phyloP scores from a whole-genome alignment of 2,329 filamentous ascomycete species.

The Talaromyces sp. region DNA sequence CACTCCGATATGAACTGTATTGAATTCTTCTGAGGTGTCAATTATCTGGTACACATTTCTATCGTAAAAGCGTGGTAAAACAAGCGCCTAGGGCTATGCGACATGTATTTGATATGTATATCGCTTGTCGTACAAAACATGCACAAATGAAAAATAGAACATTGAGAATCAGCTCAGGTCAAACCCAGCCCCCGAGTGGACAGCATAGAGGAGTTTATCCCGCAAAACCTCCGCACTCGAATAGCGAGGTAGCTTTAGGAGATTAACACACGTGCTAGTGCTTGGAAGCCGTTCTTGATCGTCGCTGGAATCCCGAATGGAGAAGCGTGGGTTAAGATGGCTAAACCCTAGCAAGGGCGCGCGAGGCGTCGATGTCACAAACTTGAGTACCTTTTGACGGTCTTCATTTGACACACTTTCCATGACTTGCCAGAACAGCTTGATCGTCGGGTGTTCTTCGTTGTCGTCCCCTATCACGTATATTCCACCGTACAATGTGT shows the following conservation, averaged over 20 bases:
- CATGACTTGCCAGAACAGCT: constrained; percentile 91
- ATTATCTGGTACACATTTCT: neutral
- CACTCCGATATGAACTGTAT: no score
- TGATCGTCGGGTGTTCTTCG: constrained; percentile 76
- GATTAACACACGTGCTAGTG: constrained; percentile 92
- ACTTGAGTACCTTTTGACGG: constrained; percentile 82
- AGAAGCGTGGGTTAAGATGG: constrained; percentile 79
- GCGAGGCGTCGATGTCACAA: constrained; percentile 88
- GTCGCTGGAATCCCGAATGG: constrained; percentile 75
- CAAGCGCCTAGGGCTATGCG: constrained; percentile 28
- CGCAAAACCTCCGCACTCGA: constrained; percentile 59
- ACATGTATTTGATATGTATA: constrained; percentile 10
- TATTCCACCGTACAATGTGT: constrained; percentile 83
- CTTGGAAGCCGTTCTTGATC: constrained; percentile 80
- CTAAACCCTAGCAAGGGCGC: constrained; percentile 86
- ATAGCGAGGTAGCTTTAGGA: constrained; percentile 88
- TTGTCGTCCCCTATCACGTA: constrained; percentile 88
- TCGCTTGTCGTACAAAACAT: neutral
- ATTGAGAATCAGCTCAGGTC: constrained; percentile 54
- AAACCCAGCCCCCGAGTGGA: constrained; percentile 87
- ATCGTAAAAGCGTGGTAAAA: neutral
- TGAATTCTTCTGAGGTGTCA: neutral
- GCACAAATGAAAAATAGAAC: neutral
- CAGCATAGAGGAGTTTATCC: constrained; percentile 82
- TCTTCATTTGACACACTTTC: constrained; percentile 68